A percentile compares a stretch with the other conserved stretches of the same genome.
Evolutionary conservation across 768 basidiomycete genomes (phyloP).

Genomic region (Galerina sulciceps): DNA sequence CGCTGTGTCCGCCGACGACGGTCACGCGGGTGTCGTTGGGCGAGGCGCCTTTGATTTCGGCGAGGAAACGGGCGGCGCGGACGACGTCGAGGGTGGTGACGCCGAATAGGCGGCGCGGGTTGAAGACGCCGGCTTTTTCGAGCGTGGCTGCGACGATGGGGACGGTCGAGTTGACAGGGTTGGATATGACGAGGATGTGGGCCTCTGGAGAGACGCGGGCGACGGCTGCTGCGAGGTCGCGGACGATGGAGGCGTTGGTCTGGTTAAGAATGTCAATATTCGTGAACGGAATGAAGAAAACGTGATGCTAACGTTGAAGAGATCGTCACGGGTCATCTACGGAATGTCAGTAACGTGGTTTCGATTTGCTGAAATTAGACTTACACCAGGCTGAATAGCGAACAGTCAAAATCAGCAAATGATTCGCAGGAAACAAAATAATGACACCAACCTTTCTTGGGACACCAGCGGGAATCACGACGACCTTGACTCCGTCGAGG

Average conservation of each 20-base stretch:
- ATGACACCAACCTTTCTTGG: slow-evolving; percentile 82
- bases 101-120: slow-evolving; percentile 90
- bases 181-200: slow-evolving; percentile 96
- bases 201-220: slow-evolving; percentile 88
- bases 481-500: slow-evolving; percentile 86
- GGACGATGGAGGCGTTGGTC: slow-evolving; percentile 98
- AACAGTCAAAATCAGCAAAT: slow-evolving; percentile 26
- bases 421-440: neutral
- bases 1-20: slow-evolving; percentile 95
- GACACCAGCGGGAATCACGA: slow-evolving; percentile 99
- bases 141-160: slow-evolving; percentile 94
- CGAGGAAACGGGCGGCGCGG: slow-evolving; percentile 90
- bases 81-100: slow-evolving; percentile 99
- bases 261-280: slow-evolving; percentile 30
- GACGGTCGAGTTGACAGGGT: slow-evolving; percentile 98
- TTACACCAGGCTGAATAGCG: slow-evolving; percentile 74
- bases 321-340: slow-evolving; percentile 96
- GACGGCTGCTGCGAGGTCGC: slow-evolving; percentile 90
- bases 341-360: slow-evolving; percentile 28
- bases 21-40: slow-evolving; percentile 75
- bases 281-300: neutral
- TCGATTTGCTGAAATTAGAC: slow-evolving; percentile 32
- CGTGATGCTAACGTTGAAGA: slow-evolving; percentile 77
- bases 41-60: slow-evolving; percentile 64
- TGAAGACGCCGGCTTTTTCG: slow-evolving; percentile 89